phyloP scores from a whole-genome alignment of 345 rosid species.

The Eucalyptus cloeziana region DNA sequence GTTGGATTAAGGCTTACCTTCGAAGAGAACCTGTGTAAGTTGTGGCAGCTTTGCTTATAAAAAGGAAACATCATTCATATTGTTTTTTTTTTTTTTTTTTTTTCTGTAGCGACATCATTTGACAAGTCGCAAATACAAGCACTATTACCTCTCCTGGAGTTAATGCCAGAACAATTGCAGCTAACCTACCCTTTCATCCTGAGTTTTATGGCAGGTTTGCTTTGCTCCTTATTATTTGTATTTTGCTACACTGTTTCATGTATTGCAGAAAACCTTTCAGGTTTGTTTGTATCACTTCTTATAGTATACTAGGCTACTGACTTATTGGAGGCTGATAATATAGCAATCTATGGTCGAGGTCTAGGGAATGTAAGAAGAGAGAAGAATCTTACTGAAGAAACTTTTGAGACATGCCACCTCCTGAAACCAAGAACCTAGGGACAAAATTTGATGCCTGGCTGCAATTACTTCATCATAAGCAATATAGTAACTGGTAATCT shows the following conservation, averaged over 20 bases:
- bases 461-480: not conserved
- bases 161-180: conserved; percentile 28
- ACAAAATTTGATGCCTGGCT: not conserved
- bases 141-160: conserved; percentile 35
- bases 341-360: not conserved
- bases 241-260: not conserved
- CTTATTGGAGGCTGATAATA: not conserved
- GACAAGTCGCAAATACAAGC: conserved; percentile 38
- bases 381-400: not conserved
- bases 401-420: not conserved
- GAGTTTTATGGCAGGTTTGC: conserved; percentile 39
- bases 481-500: not conserved
- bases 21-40: not conserved
- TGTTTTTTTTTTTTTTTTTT: not conserved
- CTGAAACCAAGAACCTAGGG: not conserved
- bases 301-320: not conserved
- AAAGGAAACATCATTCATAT: not conserved
- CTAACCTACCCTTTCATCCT: conserved; percentile 12
- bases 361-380: not conserved
- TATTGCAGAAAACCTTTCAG: not conserved
- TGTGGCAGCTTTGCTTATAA: not conserved
- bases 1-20: not conserved
- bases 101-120: conserved; percentile 65
- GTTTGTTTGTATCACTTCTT: not conserved
- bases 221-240: not conserved